Evolutionary conservation across 1,284 basidiomycete species (phyloP), one percentile per base, ranked within the genome.

Genomic region (Moniliophthora roreri): DNA sequence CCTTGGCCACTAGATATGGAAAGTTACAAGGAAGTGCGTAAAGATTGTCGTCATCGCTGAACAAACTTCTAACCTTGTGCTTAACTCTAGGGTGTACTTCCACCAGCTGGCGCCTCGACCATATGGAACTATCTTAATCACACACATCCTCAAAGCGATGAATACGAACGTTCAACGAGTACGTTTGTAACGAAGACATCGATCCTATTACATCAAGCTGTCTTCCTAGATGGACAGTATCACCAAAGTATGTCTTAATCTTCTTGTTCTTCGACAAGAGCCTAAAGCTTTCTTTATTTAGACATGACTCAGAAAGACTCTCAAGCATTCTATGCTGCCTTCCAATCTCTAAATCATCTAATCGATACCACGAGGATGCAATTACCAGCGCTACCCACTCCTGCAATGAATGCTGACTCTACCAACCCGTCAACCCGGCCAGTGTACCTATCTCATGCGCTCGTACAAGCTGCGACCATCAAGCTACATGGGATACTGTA

Each of bases 401-500:
- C 28, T 21, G 24, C 58, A 11, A 32, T 32, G 28, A 32, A 64
- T 8, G 54, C 68, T 21, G 62, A 70, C 42, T 44, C 63, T 32
- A 62, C 61, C 51, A 62, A 71, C 55, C 67, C 72, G 7, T 57
- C 58, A 9, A 63, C 68, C 1, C 68, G 73, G 16, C 64, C 65
- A 5, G 53, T 73, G 13, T 60, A 75, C 18, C 60, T 77, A 20
- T 70, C 68, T 1, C 73, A 76, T 58, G 69, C 73, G 26, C 64
- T 78, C 18, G 64, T 69, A 1, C 69, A 77, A 41, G 69, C 72
- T 1, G 74, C 76, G 15, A 68, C 66, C 3, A 73, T 78, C 58
- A 76, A 74, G 52, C 67, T 78, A 18, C 74, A 77, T 40, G 66
- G 68, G 45, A 66, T 70, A 3, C 75, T 74, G 0, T 72, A 72